Evolutionary conservation across 768 basidiomycete genomes (phyloP), one percentile per base, ranked within the genome.

Genomic region (Fibroporia radiculosa): DNA sequence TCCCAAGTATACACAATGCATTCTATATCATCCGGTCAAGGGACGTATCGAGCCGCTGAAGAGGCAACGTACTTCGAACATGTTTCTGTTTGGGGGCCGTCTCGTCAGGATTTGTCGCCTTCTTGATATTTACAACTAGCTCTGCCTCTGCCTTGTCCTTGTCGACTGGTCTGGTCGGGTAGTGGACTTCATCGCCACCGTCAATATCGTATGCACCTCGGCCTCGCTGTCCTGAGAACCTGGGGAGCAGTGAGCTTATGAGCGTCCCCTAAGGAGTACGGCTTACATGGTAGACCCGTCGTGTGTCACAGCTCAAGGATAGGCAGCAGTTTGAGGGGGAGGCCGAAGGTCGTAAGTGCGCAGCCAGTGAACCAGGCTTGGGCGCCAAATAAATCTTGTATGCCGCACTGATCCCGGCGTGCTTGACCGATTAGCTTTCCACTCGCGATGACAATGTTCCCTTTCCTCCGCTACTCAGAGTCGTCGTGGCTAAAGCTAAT

Each of bases 1-100:
- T 99, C 96, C 93, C 93, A 97, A 6, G 96, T 98, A 65, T 93
- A 99, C 20, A 98, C 90, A 62, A 99, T 97, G 57, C 88, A 91
- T 71, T 97, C 95, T 98, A 63, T 8, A 7, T 25, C 18, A 29
- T 13, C 18, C 11, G 10, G 27, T 41, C 25, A 23, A 12, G 19
- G 16, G 12, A 25, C 5, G 29, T 40, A 27, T 26, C 32, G 31
- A 37, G 11, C 11, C 13, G n/a, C 13, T 47, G 47, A 27, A 38
- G 32, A 22, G 20, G 16, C 26, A n/a, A 73, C 84, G 62, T 67
- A 97, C 95, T 98, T 62, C 96, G 80, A 56, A 99, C 96, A 61
- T 99, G 96, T 62, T 99, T 99, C 75, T 97, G 93, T 66, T 99
- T 99, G 6, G 96, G 96, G 4, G 96, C 95, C 23, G 81, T 78